Base-by-base conservation (phyloP, 2,329 filamentous ascomycete species). In the Aspergillus brasiliensis region DNA sequence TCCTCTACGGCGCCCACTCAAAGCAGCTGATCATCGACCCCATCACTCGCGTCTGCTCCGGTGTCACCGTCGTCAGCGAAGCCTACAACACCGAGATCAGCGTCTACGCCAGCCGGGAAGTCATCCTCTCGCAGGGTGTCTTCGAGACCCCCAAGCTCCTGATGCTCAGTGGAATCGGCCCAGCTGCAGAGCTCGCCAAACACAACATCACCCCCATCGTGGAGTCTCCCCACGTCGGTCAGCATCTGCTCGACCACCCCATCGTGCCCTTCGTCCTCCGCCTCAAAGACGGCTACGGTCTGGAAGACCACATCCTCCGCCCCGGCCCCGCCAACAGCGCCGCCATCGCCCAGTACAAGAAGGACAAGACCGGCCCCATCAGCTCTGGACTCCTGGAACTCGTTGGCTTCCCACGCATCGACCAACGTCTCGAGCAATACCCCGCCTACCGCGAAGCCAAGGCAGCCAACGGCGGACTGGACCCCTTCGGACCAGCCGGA, bases 401-500 rank as follows among this genome's bases (percentile, higher is more conserved):
- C 15, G 81, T 86, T 5, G 86, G 82, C 0, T 83, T 88, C 63
- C 61, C 65, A 5, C 63, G 61, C 19, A 62, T 67, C 21, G 63
- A 62, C 55, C 51, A 63, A 23, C 60, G 63, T 10, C 55, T 65
- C 8, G 56, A 67, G 37, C 80, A 78, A 40, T 78, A 78, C 57
- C 72, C 75, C 1, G 76, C 79, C 46, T 88, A 87, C 64, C 71
- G 72, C 8, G 72, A 74, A 13, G 75, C 71, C 52, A 80, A 80
- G 62, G 73, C 71, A 10, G 64, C 69, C 3, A 81, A 82, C 55
- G 75, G 70, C 8, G 73, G 72, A 2, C 56, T 71, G 0, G 84
- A 87, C 57, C 84, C 84, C 2, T 86, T 86, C 66, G 80, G 80
- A 1, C 84, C 84, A 0, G 77, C 73, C 3, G 84, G 83, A 6